Base-by-base conservation (phyloP, 73 alveolate genomes). In the Loxodes magnus region DNA sequence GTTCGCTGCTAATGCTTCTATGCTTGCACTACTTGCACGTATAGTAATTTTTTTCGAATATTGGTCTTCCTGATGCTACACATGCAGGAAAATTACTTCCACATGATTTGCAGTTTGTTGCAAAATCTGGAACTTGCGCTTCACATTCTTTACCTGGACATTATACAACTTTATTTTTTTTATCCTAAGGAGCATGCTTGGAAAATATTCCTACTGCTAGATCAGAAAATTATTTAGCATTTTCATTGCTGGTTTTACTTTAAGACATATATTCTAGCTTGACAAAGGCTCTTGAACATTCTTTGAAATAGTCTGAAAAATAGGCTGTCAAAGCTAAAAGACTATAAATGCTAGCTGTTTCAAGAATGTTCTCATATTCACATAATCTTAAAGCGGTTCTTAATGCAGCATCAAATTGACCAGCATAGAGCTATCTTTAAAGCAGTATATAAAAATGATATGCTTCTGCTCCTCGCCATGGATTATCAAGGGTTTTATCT, bases 401-500 rank as follows among this genome's bases (percentile, higher is more conserved):
- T 87, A 88, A 65, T n/a, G 97, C 96, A 51, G 83, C 77, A 43
- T 82, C 82, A 64, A 73, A 88, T 56, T 92, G 88, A 49, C 95
- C 95, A 59, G 83, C 92, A 66, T 90, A 91, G 29, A 95, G 82
- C 67, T 87, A 90, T 51, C 97, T 79, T 54, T 95, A 92, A 31
- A 98, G 78, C 50, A 95, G 66, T 54, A 90, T 81, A 64, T 85
- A 95, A 84, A 93, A 88, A 67, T 95, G 99, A 70, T 82, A 87
- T 38, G 99, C 99, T 72, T 95, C 98, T 9, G 97, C 97, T 4
- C 96, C 96, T 67, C 90, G 83, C 98, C 98, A 89, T n/a, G 97
- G 99, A 67, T 89, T 88, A 43, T 85, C 94, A 16, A 93, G 76
- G 27, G 83, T 77, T 57, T 90, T 90, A 57, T 93, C 99, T 59